A percentile compares a stretch with the other conserved stretches of the same genome.
phyloP scores from a whole-genome alignment of 139 green algal species.

The Chlorella sp. region DNA sequence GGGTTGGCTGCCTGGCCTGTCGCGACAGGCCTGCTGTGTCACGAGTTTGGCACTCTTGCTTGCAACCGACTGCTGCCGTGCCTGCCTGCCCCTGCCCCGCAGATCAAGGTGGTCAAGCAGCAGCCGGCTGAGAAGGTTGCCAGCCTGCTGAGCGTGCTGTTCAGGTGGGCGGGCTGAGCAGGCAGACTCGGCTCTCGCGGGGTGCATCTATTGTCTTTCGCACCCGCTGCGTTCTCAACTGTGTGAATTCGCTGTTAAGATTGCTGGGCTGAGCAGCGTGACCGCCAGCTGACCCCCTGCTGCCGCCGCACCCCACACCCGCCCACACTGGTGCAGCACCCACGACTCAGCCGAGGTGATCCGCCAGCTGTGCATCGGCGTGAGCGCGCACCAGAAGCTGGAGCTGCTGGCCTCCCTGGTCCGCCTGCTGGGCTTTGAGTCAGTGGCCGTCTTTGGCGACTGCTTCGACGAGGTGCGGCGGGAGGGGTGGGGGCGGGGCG shows the following conservation, averaged over 20 bases:
- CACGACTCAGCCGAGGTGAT: constrained; percentile 68
- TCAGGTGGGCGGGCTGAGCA: constrained; percentile 22
- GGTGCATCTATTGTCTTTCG: too few relatives aligned
- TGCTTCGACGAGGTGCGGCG: constrained; percentile 90
- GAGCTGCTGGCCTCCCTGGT: constrained; percentile 80
- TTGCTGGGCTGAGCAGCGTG: too few relatives aligned
- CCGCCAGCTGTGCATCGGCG: constrained; percentile 63
- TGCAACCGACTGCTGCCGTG: neutral
- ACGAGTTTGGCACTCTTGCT: neutral
- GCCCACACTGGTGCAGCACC: neutral
- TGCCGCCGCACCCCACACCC: too few relatives aligned
- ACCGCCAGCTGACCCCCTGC: too few relatives aligned
- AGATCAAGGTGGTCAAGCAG: constrained; percentile 77
- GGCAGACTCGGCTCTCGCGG: too few relatives aligned
- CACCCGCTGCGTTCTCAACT: too few relatives aligned
- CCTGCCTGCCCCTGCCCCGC: neutral
- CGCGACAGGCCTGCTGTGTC: too few relatives aligned
- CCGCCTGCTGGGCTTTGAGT: constrained; percentile 83
- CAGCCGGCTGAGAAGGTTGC: constrained; percentile 64
- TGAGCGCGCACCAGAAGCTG: constrained; percentile 90
- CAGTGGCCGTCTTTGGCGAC: constrained; percentile 89
- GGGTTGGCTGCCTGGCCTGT: neutral
- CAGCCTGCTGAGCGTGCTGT: constrained; percentile 55
- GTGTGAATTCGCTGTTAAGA: constrained; percentile 64
- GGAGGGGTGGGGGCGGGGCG: too few relatives aligned